These are phyloP conservation scores for Suillus brevipes DNA, from an alignment of 768 basidiomycete species.

Conservation along the genomic window DNA sequence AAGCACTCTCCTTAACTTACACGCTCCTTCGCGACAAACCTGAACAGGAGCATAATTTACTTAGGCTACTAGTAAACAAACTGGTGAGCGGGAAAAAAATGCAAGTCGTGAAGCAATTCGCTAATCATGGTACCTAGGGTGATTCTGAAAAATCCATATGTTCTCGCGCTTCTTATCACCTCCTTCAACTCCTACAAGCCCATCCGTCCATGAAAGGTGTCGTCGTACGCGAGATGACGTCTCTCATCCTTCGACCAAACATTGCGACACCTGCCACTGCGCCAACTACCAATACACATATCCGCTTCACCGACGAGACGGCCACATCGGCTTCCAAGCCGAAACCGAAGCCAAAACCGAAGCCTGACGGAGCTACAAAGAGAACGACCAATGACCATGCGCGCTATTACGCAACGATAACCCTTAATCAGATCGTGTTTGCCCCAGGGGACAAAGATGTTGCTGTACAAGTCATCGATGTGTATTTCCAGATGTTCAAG, in stretches of 20 bases:
- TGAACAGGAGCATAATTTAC: constrained; percentile 96
- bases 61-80: constrained; percentile 92
- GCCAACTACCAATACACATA: constrained; percentile 41
- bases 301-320: constrained; percentile 49
- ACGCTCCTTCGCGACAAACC: constrained; percentile 86
- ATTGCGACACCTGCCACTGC: constrained; percentile 37
- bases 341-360: constrained; percentile 12
- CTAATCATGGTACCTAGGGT: constrained; percentile 49
- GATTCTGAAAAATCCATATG: constrained; percentile 87
- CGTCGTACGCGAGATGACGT: constrained; percentile 82
- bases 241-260: constrained; percentile 65
- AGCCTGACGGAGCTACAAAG: constrained; percentile 34
- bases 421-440: constrained; percentile 91
- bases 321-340: constrained; percentile 2
- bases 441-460: constrained; percentile 66
- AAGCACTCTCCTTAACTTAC: constrained; percentile 74
- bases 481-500: constrained; percentile 94
- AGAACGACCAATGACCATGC: constrained; percentile 65
- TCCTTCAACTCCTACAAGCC: constrained; percentile 84
- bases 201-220: constrained; percentile 94
- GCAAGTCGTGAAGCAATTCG: background rate
- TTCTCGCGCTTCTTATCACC: constrained; percentile 85
- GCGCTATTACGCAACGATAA: constrained; percentile 89
- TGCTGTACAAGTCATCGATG: constrained; percentile 75
- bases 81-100: constrained; percentile 51